Evolutionary conservation across 208 protist genomes (phyloP).

Genomic region (Acanthamoeba healyi): DNA sequence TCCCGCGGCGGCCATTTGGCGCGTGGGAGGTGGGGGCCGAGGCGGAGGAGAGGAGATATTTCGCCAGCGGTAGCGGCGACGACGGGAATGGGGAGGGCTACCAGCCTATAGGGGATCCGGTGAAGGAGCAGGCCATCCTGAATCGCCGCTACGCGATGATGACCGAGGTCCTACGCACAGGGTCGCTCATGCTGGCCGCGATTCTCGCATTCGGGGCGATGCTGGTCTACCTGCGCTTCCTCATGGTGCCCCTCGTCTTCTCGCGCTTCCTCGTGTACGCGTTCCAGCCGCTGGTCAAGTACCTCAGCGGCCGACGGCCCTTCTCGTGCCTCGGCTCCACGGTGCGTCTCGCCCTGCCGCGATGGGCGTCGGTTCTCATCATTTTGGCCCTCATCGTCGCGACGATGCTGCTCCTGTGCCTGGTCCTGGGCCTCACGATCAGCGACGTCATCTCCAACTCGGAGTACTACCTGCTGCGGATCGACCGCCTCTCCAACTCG

Average conservation of each 20-base stretch:
- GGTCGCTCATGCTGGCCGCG: slow-evolving; percentile 6
- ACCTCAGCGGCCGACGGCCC: slow-evolving; percentile 19
- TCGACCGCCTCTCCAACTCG: not conserved
- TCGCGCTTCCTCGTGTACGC: slow-evolving; percentile 41
- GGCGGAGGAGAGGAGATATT: not conserved
- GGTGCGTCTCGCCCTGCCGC: not conserved
- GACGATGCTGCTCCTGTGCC: not conserved
- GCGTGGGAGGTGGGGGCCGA: slow-evolving; percentile 11
- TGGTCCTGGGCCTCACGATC: slow-evolving; percentile 23
- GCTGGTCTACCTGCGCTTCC: slow-evolving; percentile 45
- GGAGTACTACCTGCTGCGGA: not conserved
- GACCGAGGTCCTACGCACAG: not conserved
- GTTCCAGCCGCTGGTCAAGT: slow-evolving; percentile 44
- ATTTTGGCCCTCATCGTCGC: not conserved
- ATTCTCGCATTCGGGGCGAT: slow-evolving; percentile 20
- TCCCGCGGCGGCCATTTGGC: not conserved
- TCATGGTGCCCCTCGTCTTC: slow-evolving; percentile 65
- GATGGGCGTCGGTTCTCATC: slow-evolving; percentile 24
- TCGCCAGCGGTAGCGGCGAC: not conserved
- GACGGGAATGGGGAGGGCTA: not conserved
- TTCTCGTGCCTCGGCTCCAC: slow-evolving; percentile 14
- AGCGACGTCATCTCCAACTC: not conserved
- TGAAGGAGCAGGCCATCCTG: not conserved
- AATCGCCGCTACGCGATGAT: not conserved
- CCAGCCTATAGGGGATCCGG: not conserved